A percentile compares a stretch with the other conserved stretches of the same genome.
These are phyloP conservation scores for Schizothecium vesticola DNA, from an alignment of 495 filamentous ascomycete genomes.

Conservation along the genomic window DNA sequence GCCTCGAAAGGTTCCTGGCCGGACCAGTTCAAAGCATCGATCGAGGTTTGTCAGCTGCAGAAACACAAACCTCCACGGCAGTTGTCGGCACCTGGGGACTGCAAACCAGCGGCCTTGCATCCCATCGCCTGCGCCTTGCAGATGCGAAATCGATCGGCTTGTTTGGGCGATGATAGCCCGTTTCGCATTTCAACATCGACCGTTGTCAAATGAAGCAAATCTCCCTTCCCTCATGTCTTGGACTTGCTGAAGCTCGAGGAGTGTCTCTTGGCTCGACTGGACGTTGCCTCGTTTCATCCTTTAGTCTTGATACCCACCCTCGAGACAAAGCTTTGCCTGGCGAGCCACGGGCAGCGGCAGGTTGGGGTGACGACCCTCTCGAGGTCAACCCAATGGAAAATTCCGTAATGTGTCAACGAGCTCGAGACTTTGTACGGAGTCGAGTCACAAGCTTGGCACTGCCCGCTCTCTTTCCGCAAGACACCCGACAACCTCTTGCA, in stretches of 20 bases:
- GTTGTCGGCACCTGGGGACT: conserved; percentile 6
- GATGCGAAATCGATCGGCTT: neutral
- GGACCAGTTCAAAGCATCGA: too few species aligned
- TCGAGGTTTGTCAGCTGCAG: too few species aligned
- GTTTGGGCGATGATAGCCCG: neutral
- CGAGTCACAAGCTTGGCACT: neutral
- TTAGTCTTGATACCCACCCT: neutral
- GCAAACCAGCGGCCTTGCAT: neutral
- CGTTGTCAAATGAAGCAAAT: neutral
- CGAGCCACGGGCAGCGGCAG: too few species aligned
- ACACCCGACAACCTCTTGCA: neutral
- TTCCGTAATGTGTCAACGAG: neutral
- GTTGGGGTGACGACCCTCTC: too few species aligned
- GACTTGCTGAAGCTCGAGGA: neutral
- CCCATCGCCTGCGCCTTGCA: neutral
- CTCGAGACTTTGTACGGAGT: neutral
- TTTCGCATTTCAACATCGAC: neutral
- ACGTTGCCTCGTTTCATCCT: too few species aligned
- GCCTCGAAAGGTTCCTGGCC: too few species aligned
- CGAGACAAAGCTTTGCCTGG: too few species aligned
- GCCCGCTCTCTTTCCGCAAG: neutral
- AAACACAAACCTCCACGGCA: neutral
- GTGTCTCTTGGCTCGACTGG: too few species aligned
- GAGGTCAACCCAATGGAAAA: neutral
- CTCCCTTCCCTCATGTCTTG: neutral